phyloP scores from a whole-genome alignment of 2,329 filamentous ascomycete species.

The Colletotrichum euphorbiae region DNA sequence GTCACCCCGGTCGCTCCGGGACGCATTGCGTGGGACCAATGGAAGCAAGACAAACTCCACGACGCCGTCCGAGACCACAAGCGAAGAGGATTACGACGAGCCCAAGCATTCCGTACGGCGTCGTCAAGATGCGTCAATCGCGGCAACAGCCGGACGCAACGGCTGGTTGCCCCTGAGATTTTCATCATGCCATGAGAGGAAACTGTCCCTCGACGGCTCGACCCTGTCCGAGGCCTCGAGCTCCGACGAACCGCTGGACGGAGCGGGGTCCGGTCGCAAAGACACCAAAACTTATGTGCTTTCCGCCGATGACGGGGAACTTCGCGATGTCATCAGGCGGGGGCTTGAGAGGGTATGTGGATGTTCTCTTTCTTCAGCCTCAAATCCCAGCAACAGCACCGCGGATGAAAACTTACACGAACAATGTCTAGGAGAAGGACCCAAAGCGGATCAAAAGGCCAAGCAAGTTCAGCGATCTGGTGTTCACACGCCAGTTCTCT shows the following conservation, averaged over 20 bases:
- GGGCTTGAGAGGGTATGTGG: slow-evolving; percentile 33
- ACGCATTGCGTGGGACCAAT: slow-evolving; percentile 39
- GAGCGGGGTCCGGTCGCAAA: neutral
- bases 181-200: slow-evolving; percentile 7
- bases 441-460: slow-evolving; percentile 25
- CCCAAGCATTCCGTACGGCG: slow-evolving; percentile 10
- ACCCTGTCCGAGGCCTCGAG: slow-evolving; percentile 32
- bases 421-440: slow-evolving; percentile 25
- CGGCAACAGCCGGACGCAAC: neutral
- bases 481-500: slow-evolving; percentile 80
- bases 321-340: slow-evolving; percentile 32
- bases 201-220: slow-evolving; percentile 28
- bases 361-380: neutral
- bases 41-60: slow-evolving; percentile 12
- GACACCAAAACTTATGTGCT: slow-evolving; percentile 42
- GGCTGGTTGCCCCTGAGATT: neutral
- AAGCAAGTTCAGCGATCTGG: slow-evolving; percentile 60
- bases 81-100: slow-evolving; percentile 60
- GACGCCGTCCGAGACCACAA: slow-evolving; percentile 53
- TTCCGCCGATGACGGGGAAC: slow-evolving; percentile 47
- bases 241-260: slow-evolving; percentile 30
- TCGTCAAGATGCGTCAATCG: neutral
- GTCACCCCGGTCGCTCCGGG: slow-evolving; percentile 40
- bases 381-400: neutral
- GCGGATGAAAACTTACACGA: neutral